Base-by-base conservation (phyloP, 2,329 filamentous ascomycete species). In the Exophiala viscosa region DNA sequence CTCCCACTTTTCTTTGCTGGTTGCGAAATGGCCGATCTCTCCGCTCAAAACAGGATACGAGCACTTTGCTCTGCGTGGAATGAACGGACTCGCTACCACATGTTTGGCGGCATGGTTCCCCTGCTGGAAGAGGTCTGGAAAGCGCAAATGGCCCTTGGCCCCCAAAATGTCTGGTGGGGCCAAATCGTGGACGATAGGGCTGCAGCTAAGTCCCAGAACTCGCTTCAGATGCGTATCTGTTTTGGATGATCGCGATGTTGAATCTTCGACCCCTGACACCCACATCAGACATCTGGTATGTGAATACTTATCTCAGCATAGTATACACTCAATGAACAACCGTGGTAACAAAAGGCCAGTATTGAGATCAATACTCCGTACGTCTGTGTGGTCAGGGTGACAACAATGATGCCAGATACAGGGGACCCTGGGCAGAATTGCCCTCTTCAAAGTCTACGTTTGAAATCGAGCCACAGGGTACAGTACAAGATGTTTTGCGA, bases 91-190 rank as follows among this genome's bases (percentile, higher is more conserved):
- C 15, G 53, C 28, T 55, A 55, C 28, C 38, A 48, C 34, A 51
- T 55, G 53, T 55, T 55, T 28, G 41, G 40, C 23, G 38, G 42
- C 43, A 50, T 50, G 33, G 48, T 55, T 20, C 40, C 31, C 8
- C 28, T 52, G 8, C 40, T 55, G 42, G 53, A 55, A 45, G 43
- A 55, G 33, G 48, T 55, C 31, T 55, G 53, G 53, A 38, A 23
- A 18, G 48, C 11, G 4, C 53, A 48, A 49, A 15, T 31, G 8
- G 23, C 14, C 15, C 15, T 18, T 11, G 53, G 43, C 20, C 36
- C 36, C 1, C 28, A 44, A 9, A 3, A 42, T 15, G 50, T 48
- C 3, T 55, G 52, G 52, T 50, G 47, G 52, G 52, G 52, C 4
- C 36, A 55, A 14, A 39, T 55, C 2, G 49, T 52, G 15, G 51